Conservation (phyloP, 768 basidiomycete genomes). For the Pleurotus ostreatus region DNA sequence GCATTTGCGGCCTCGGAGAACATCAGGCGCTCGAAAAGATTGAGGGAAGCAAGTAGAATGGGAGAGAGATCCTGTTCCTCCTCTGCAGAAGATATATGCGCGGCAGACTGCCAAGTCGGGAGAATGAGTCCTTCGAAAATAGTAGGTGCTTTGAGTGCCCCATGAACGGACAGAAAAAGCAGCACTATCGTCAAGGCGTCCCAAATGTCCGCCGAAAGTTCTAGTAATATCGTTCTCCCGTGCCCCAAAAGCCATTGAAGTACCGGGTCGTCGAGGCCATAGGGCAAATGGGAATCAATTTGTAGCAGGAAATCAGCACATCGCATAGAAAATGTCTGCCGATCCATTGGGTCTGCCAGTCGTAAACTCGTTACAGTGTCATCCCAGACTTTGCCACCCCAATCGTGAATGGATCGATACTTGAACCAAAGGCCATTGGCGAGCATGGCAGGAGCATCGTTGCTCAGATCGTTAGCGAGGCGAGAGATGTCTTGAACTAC, state of each 20-base stretch:
- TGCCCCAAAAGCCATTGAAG: slow-evolving; percentile 69
- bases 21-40: slow-evolving; percentile 56
- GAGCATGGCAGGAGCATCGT: slow-evolving; percentile 62
- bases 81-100: slow-evolving; percentile 29
- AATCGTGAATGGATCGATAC: slow-evolving; percentile 66
- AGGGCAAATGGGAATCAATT: slow-evolving; percentile 73
- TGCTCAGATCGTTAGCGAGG: slow-evolving; percentile 54
- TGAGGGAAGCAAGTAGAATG: slow-evolving; percentile 61
- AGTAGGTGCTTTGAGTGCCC: slow-evolving; percentile 68
- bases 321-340: slow-evolving; percentile 51
- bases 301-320: slow-evolving; percentile 71
- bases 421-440: slow-evolving; percentile 82
- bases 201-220: slow-evolving; percentile 63
- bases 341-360: slow-evolving; percentile 36
- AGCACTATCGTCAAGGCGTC: slow-evolving; percentile 59
- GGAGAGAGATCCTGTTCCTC: slow-evolving; percentile 39
- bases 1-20: slow-evolving; percentile 45
- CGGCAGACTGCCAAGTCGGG: slow-evolving; percentile 67
- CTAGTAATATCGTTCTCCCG: slow-evolving; percentile 59
- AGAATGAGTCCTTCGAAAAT: slow-evolving; percentile 74
- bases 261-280: slow-evolving; percentile 67
- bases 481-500: slow-evolving; percentile 62
- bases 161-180: slow-evolving; percentile 59
- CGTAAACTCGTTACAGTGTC: slow-evolving; percentile 73
- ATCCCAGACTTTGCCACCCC: slow-evolving; percentile 85